A percentile compares a stretch with the other conserved stretches of the same genome.
Conservation (phyloP, 202 grass and related monocot species). For the Zizania palustris region DNA sequence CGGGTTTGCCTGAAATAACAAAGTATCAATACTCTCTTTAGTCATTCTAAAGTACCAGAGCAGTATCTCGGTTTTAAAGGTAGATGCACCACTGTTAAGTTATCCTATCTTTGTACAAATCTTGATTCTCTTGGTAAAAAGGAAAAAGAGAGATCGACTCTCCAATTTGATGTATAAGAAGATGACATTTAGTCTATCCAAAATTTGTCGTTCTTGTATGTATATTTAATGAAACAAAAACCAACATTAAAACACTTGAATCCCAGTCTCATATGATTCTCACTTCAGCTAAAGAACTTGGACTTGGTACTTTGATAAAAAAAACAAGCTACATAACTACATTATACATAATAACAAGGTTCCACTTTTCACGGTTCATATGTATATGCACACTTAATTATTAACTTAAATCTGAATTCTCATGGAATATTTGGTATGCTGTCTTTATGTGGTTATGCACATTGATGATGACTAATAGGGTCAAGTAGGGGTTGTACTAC, state of each 20-base stretch:
- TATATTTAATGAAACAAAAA: slow-evolving; percentile 2
- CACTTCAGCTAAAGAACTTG: neutral
- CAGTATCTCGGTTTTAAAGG: neutral
- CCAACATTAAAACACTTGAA: neutral
- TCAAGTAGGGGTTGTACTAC: slow-evolving; percentile 10
- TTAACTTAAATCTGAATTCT: slow-evolving; percentile 18
- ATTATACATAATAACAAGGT: neutral
- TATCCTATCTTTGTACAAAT: neutral
- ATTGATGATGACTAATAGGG: neutral
- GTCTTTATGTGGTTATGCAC: neutral
- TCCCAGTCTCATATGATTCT: neutral
- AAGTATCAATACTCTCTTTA: slow-evolving; percentile 9
- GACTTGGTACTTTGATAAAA: neutral
- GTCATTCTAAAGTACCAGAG: neutral
- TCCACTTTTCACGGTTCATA: neutral
- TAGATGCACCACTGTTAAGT: neutral
- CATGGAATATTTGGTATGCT: neutral
- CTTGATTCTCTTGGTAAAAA: neutral
- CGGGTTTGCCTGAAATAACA: slow-evolving; percentile 63
- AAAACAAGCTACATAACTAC: neutral
- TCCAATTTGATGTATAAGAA: neutral
- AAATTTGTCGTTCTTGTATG: neutral
- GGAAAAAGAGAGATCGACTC: neutral
- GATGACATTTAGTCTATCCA: neutral
- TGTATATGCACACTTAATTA: neutral